Base-by-base conservation (phyloP, 108 stramenopile species). In the Skeletonema marinoi region DNA sequence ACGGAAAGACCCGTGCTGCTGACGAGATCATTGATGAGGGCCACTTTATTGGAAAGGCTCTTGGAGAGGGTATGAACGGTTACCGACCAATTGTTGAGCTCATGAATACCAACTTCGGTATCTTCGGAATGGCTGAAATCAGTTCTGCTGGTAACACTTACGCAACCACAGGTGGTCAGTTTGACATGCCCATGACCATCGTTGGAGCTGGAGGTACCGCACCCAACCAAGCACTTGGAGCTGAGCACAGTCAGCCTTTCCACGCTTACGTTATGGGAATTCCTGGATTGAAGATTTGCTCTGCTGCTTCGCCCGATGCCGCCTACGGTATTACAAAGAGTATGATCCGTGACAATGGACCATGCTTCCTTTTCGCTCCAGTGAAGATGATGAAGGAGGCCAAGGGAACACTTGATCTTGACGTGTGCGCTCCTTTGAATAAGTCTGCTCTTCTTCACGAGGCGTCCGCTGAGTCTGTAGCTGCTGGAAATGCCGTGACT, bases 61-160 rank as follows among this genome's bases (percentile, higher is more conserved):
- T 98, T 44, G 98, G 98, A 16, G 98, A 98, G 86, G 98, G 89
- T 51, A 93, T 98, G 92, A 98, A 98, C 71, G 98, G 98, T 30
- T 98, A 98, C 91, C 85, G 98, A 19, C 98, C 98, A 14, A 98
- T 98, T 82, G 96, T 98, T 38, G 98, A 98, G 86, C 89, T 98
- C 66, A 98, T 98, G 98, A 98, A 98, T 87, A 96, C 98, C 39
- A 98, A 98, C 90, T 98, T 98, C 78, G 98, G 98, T 67, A 98
- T 98, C 81, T 98, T 97, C 83, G 98, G 98, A 44, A 97, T 98
- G 97, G 97, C 98, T 38, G 98, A 98, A 86, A 78, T 98, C 59
- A 88, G 87, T 78, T 97, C 96, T 44, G 98, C 98, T 61, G 98
- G 98, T 67, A 98, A 98, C 89, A 98, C 98, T 31, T 98, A 89